Base-by-base conservation (phyloP, 345 rosid genomes). In the Rhodomyrtus tomentosa region DNA sequence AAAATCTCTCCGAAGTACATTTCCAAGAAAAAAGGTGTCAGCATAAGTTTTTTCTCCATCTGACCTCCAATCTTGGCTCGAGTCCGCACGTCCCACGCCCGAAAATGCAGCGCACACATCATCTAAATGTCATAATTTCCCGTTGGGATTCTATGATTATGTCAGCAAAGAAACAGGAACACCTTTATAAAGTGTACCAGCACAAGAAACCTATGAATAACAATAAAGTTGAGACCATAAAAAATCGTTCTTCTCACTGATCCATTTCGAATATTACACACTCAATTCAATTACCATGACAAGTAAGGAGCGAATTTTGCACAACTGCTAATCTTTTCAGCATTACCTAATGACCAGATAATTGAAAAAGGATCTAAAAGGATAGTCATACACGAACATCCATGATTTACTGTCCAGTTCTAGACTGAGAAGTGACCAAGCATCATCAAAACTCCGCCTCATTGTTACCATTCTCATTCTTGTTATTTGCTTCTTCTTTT, bases 401-500 rank as follows among this genome's bases (percentile, higher is more conserved):
- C 76, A 62, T 62, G 76, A 62, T 62, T 62, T 62, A 62, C 42
- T 20, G 42, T 62, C 45, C 76, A 62, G 76, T 62, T 62, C 76
- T 62, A 62, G 76, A 62, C 36, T 62, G 76, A 62, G 74, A 62
- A 32, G 45, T 32, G 10, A 32, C 76, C 32, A 62, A 62, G 45
- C 76, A 62, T 62, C 76, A 8, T 62, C 76, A 62, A 32, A 74
- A 51, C 38, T 50, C 55, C 12, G 50, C 15, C 81, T 84, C 51
- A 79, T 53, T 14, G 38, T 53, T 14, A 21, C 58, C 76, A 25
- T 81, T 80, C 38, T 81, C 83, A 80, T 53, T 48, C 45, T 85
- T 80, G 52, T 52, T 81, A 50, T 81, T 56, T 22, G 55, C 83
- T n/a, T 85, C 86, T 49, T 22, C 86, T 29, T 86, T 92, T 82